Conservation (phyloP, 768 basidiomycete species). For the Glaciozyma antarctica region DNA sequence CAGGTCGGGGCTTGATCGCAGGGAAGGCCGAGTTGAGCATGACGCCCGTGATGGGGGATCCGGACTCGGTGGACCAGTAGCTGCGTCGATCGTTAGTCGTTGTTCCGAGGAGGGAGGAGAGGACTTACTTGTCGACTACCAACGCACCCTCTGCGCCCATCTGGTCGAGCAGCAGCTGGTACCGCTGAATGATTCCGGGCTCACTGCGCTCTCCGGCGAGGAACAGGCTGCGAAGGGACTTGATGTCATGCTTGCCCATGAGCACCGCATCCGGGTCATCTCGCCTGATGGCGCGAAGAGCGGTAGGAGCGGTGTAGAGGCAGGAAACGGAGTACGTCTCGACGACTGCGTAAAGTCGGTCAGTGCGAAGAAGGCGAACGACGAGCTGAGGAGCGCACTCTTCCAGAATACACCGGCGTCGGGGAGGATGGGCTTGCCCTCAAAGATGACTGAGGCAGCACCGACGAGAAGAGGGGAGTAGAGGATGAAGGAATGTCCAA, state of each 20-base stretch:
- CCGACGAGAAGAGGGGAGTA: slow-evolving; percentile 9
- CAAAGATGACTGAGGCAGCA: slow-evolving; percentile 8
- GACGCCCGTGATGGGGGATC: slow-evolving; percentile 6
- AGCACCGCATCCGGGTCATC: slow-evolving; percentile 5
- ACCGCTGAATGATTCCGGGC: not conserved
- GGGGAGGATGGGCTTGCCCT: slow-evolving; percentile 14
- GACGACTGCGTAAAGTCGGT: not conserved
- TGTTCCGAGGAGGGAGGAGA: not conserved
- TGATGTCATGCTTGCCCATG: slow-evolving; percentile 6
- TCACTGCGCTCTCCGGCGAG: slow-evolving; percentile 9
- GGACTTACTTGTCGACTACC: slow-evolving; percentile 7
- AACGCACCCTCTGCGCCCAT: slow-evolving; percentile 2
- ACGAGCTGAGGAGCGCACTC: not conserved
- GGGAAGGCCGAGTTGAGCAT: not conserved
- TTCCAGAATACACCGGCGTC: slow-evolving; percentile 12
- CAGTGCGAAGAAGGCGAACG: not conserved
- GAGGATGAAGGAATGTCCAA: slow-evolving; percentile 4
- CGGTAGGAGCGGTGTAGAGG: slow-evolving; percentile 12
- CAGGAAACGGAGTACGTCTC: slow-evolving; percentile 1
- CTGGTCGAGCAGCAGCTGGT: not conserved
- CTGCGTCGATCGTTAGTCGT: not conserved
- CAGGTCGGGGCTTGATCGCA: slow-evolving; percentile 3
- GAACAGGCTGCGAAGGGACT: slow-evolving; percentile 1
- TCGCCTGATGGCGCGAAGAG: slow-evolving; percentile 5
- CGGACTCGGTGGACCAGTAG: slow-evolving; percentile 8